A percentile compares a stretch with the other conserved stretches of the same genome.
Conservation (phyloP, 495 filamentous ascomycete species). For the Talaromyces adpressus region DNA sequence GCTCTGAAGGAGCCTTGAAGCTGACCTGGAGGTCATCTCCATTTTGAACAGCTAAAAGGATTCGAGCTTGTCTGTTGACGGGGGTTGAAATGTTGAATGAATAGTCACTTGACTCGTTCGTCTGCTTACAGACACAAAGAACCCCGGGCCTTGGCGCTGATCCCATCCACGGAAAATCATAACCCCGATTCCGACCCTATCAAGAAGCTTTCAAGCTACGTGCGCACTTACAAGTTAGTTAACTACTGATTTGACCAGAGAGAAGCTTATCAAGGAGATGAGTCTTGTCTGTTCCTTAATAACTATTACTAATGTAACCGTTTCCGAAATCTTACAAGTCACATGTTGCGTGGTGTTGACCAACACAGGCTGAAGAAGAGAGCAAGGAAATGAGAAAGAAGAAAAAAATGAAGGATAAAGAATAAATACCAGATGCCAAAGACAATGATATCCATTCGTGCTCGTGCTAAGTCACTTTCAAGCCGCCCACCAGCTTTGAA, state of each 20-base stretch:
- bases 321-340: slow-evolving; percentile 10
- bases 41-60: slow-evolving; percentile 17
- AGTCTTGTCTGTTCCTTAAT: slow-evolving; percentile 1
- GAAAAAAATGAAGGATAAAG: slow-evolving; percentile 9
- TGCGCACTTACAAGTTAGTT: no score
- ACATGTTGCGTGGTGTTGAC: neutral
- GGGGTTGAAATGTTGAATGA: neutral
- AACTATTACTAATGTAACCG: slow-evolving; percentile 6
- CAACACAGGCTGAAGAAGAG: neutral
- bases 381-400: slow-evolving; percentile 16
- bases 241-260: neutral
- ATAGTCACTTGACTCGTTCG: neutral
- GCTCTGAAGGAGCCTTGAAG: slow-evolving; percentile 29
- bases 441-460: neutral
- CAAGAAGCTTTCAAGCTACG: no score
- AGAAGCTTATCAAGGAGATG: slow-evolving; percentile 1
- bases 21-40: slow-evolving; percentile 34
- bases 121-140: neutral
- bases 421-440: slow-evolving; percentile 6
- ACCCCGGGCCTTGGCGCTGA: neutral
- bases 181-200: neutral
- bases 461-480: neutral
- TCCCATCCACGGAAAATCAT: neutral
- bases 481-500: neutral
- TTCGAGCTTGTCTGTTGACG: neutral